Conservation (phyloP, 164 flowering plant species). For the Akebia trifoliata region DNA sequence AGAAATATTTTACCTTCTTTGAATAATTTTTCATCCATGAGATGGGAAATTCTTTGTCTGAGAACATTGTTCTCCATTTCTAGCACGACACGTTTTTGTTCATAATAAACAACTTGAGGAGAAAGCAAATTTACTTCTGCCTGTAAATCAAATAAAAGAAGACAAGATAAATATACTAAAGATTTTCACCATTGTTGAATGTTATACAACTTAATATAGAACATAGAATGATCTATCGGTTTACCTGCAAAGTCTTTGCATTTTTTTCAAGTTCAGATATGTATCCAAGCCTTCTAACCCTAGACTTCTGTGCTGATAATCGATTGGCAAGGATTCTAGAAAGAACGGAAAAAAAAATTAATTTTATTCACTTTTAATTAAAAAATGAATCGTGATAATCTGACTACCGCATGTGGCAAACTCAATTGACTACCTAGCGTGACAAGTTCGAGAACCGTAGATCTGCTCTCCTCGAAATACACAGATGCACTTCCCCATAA, state of each 20-base stretch:
- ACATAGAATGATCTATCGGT: not conserved
- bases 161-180: too few species aligned
- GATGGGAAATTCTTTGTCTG: slow-evolving; percentile 11
- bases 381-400: too few species aligned
- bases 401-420: too few species aligned
- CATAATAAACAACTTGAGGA: slow-evolving; percentile 17
- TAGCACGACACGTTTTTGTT: not conserved
- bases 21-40: not conserved
- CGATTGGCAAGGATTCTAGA: slow-evolving; percentile 25
- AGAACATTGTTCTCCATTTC: slow-evolving; percentile 18
- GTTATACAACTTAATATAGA: not conserved
- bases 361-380: too few species aligned
- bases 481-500: too few species aligned
- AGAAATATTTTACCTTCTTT: slow-evolving; percentile 18
- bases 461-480: too few species aligned
- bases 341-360: not conserved
- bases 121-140: slow-evolving; percentile 8
- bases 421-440: too few species aligned
- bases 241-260: not conserved
- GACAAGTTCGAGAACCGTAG: too few species aligned
- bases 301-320: slow-evolving; percentile 20
- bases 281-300: too few species aligned
- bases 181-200: too few species aligned
- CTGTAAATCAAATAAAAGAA: slow-evolving; percentile 6
- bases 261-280: slow-evolving; percentile 17